Percentiles rank a stretch among this genome's conserved stretches.
Evolutionary conservation across 495 filamentous ascomycete genomes (phyloP).

Genomic region (Mycothermus thermophilus): DNA sequence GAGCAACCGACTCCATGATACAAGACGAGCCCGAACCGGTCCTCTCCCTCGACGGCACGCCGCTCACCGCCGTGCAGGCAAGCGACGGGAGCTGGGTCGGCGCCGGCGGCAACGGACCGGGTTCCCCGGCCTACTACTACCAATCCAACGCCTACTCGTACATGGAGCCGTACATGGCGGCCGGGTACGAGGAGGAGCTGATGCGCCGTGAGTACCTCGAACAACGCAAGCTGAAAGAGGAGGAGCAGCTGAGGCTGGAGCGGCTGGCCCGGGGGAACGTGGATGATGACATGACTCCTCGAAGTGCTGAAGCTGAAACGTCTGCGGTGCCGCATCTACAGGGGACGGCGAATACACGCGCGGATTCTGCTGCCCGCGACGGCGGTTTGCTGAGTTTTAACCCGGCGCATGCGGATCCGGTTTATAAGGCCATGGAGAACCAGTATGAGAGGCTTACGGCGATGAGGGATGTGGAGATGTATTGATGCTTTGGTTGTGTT

Average conservation of each 20-base stretch:
- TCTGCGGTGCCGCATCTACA: slow-evolving; percentile 19
- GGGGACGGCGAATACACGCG: slow-evolving; percentile 20
- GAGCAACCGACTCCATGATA: slow-evolving; percentile 2
- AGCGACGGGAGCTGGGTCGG: slow-evolving; percentile 37
- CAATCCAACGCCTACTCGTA: too few species aligned
- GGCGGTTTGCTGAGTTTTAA: slow-evolving; percentile 32
- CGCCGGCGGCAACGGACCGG: slow-evolving; percentile 5
- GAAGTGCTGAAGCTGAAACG: slow-evolving; percentile 20
- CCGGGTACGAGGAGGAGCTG: slow-evolving; percentile 48
- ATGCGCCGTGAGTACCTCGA: slow-evolving; percentile 34
- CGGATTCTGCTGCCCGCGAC: slow-evolving; percentile 1
- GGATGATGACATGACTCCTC: too few species aligned
- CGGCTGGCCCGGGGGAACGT: too few species aligned
- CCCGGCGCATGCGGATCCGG: slow-evolving; percentile 43
- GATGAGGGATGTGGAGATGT: slow-evolving; percentile 24
- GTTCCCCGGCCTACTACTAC: too few species aligned
- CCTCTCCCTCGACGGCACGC: slow-evolving; percentile 36
- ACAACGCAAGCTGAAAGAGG: neutral
- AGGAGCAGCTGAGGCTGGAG: neutral
- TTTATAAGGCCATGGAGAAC: slow-evolving; percentile 39
- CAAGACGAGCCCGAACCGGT: slow-evolving; percentile 12
- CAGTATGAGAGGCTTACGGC: slow-evolving; percentile 42
- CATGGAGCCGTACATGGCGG: slow-evolving; percentile 56
- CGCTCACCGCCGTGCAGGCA: slow-evolving; percentile 37
- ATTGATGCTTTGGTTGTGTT: too few species aligned